A percentile compares a stretch with the other conserved stretches of the same genome.
phyloP scores from a whole-genome alignment of 2,329 filamentous ascomycete species.

The Pyrenochaeta sp. region DNA sequence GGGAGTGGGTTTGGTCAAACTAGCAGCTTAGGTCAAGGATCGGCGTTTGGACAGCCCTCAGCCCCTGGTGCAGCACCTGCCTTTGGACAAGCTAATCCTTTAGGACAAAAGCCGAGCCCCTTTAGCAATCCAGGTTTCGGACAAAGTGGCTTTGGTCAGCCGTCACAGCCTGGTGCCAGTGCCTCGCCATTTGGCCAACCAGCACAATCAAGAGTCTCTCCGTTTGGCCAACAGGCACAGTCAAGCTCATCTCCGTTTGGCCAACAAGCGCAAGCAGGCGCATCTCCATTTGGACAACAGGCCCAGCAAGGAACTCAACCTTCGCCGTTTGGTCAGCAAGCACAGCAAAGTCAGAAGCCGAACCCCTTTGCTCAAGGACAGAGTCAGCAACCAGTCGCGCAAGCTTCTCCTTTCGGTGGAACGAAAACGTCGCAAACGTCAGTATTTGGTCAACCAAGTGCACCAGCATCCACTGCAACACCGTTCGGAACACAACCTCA shows the following conservation, averaged over 20 bases:
- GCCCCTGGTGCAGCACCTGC: constrained; percentile 34
- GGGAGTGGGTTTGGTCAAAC: constrained; percentile 31
- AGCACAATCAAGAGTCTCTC: constrained; percentile 43
- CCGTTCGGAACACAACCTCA: constrained; percentile 26
- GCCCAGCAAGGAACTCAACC: constrained; percentile 26
- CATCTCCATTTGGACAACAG: constrained; percentile 34
- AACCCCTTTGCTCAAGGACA: constrained; percentile 29
- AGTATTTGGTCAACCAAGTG: constrained; percentile 46
- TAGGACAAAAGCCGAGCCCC: constrained; percentile 38
- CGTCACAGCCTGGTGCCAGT: constrained; percentile 48
- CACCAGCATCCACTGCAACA: constrained; percentile 48
- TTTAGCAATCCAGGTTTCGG: constrained; percentile 55
- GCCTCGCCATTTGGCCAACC: constrained; percentile 42
- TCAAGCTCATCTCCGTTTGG: constrained; percentile 39
- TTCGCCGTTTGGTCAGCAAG: constrained; percentile 30
- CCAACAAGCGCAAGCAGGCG: constrained; percentile 24
- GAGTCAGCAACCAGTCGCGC: constrained; percentile 18
- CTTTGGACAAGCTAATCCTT: constrained; percentile 43
- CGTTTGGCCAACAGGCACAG: constrained; percentile 45
- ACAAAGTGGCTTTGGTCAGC: constrained; percentile 53
- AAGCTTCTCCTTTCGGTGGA: constrained; percentile 29
- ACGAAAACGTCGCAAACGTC: constrained; percentile 21
- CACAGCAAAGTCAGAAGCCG: constrained; percentile 18
- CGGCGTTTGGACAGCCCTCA: constrained; percentile 47
- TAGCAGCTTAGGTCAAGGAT: constrained; percentile 22